These are phyloP conservation scores for Daldinia bambusicola DNA, from an alignment of 495 filamentous ascomycete genomes.

Conservation along the genomic window DNA sequence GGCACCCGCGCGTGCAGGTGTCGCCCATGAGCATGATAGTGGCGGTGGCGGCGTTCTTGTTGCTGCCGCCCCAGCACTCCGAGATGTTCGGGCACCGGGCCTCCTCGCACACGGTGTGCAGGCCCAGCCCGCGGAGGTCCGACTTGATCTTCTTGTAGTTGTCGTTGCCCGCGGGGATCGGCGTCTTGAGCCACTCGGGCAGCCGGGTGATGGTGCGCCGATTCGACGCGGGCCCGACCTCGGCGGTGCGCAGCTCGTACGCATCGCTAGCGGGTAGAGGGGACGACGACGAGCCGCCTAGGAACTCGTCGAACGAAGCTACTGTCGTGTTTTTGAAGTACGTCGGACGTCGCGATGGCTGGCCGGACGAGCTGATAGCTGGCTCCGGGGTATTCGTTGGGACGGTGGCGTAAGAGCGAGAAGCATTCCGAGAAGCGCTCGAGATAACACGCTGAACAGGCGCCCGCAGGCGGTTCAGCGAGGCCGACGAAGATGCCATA, in stretches of 20 bases:
- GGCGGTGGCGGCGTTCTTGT: constrained; percentile 90
- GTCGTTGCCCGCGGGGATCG: constrained; percentile 76
- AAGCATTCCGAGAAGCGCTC: constrained; percentile 21
- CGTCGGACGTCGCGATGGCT: constrained; percentile 61
- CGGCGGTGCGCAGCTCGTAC: constrained; percentile 76
- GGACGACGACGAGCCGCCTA: constrained; percentile 57
- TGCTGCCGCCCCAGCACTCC: constrained; percentile 93
- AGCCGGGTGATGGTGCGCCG: constrained; percentile 89
- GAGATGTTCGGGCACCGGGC: constrained; percentile 96
- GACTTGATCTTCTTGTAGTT: constrained; percentile 95
- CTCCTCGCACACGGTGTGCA: constrained; percentile 98
- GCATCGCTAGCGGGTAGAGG: constrained; percentile 64
- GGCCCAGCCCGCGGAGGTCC: constrained; percentile 85
- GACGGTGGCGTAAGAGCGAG: constrained; percentile 47
- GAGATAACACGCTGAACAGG: constrained; percentile 43
- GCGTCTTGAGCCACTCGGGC: constrained; percentile 95
- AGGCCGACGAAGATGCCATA: constrained; percentile 42
- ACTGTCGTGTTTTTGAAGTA: constrained; percentile 88
- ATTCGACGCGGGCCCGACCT: constrained; percentile 83
- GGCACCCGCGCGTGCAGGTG: constrained; percentile 94
- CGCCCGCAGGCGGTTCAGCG: constrained; percentile 37
- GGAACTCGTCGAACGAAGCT: constrained; percentile 87
- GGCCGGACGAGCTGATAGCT: constrained; percentile 23
- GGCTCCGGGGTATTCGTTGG: constrained; percentile 37
- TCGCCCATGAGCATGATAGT: constrained; percentile 99